A percentile compares a stretch with the other conserved stretches of the same genome.
phyloP scores from a whole-genome alignment of 768 basidiomycete species.

The Podaxis pistillaris region DNA sequence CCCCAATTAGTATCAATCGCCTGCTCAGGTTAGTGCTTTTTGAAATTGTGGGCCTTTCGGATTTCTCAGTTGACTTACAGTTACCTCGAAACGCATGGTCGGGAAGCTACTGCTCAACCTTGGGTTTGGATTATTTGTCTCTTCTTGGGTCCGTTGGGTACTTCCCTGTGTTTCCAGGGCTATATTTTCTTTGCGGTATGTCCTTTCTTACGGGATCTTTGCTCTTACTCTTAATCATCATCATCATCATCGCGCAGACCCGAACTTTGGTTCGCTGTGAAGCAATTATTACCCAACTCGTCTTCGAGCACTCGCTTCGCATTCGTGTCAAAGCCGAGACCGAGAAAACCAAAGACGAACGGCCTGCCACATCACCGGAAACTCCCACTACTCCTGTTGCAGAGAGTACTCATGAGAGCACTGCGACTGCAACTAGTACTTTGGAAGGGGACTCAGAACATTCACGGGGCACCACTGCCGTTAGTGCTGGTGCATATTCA shows the following conservation, averaged over 20 bases:
- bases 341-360: constrained; percentile 7
- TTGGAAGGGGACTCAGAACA: constrained; percentile 3
- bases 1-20: constrained; percentile 38
- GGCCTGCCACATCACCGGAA: constrained; percentile 15
- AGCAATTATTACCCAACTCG: constrained; percentile 39
- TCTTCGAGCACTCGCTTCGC: constrained; percentile 49
- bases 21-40: constrained; percentile 30
- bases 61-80: constrained; percentile 23
- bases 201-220: not conserved
- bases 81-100: constrained; percentile 54
- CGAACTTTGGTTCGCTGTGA: constrained; percentile 48
- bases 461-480: constrained; percentile 7
- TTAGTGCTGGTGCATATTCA: not conserved
- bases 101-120: constrained; percentile 48
- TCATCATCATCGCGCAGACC: constrained; percentile 42
- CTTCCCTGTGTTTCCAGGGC: constrained; percentile 48
- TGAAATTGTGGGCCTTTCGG: not conserved
- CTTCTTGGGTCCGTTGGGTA: constrained; percentile 44
- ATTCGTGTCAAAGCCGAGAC: constrained; percentile 56
- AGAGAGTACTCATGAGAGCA: not conserved
- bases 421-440: not conserved
- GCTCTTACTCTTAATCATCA: not conserved
- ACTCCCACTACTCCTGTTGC: constrained; percentile 17
- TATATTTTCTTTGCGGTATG: constrained; percentile 50
- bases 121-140: constrained; percentile 65